Evolutionary conservation across 2,329 filamentous ascomycete species (phyloP), one percentile per base, ranked within the genome.

Genomic region (Fusarium poae): DNA sequence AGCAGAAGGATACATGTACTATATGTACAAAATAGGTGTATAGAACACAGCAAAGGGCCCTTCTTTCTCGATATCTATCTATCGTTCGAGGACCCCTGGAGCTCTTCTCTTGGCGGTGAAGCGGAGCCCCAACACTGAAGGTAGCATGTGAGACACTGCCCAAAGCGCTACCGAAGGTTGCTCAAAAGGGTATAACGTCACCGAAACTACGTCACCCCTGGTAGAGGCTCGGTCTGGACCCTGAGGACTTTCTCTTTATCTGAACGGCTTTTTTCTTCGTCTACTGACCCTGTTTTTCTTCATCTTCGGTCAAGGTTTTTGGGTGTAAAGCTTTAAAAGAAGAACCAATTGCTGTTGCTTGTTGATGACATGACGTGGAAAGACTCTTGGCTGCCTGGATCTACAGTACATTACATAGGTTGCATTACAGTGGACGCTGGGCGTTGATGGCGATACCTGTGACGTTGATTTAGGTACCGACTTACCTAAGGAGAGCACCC

Each of bases 141-240:
- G 34, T 60, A 54, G 57, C 72, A 74, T 71, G 72, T 64, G 72
- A 74, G 65, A 62, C 18, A 72, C 58, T 74, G 43, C 72, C 70
- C 21, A 66, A 72, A 72, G 54, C 57, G 70, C 63, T 63, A 74
- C 72, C 72, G 70, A 74, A 34, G 40, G 46, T 20, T 20, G 12
- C 45, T 20, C 18, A 20, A 64, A 62, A 32, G 3, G 65, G 55
- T 8, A 60, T 70, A 70, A 67, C 62, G 54, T 20, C 54, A 59
- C 35, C 21, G 57, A 54, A 57, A 65, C 65, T 73, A 72, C 72
- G 72, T 74, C 72, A 74, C 66, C 57, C 46, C 34, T 39, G 56
- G 60, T 30, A 60, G 58, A 42, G 58, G 45, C 50, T 21, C 50
- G 70, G 67, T 51, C 60, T 57, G 29, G 63, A 64, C 46, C 43